Evolutionary conservation across 1,284 basidiomycete genomes (phyloP).

Genomic region (Cutaneotrichosporon arboriforme): DNA sequence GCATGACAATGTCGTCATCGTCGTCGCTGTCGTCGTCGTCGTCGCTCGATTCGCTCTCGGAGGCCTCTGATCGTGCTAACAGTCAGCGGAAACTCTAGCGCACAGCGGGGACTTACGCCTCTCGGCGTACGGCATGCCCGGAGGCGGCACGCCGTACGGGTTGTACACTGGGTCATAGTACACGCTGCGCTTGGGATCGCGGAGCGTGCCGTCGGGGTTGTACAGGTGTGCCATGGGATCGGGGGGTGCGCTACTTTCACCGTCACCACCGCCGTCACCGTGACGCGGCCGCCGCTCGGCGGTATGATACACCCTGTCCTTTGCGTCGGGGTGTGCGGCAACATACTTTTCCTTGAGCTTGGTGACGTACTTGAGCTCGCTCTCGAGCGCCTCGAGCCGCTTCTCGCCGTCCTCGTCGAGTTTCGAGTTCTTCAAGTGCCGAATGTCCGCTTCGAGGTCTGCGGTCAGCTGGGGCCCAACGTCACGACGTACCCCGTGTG

Average conservation of each 20-base stretch:
- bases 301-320: constrained; percentile 60
- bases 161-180: constrained; percentile 93
- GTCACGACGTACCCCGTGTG: constrained; percentile 58
- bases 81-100: too few relatives aligned
- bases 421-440: constrained; percentile 27
- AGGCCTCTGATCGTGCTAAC: constrained; percentile 8
- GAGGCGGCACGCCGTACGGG: constrained; percentile 89
- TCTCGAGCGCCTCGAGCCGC: constrained; percentile 55
- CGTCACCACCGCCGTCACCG: constrained; percentile 29
- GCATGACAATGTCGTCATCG: constrained; percentile 81
- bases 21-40: constrained; percentile 26
- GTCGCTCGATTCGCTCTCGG: constrained; percentile 56
- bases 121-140: constrained; percentile 90
- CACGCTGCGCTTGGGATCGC: constrained; percentile 79
- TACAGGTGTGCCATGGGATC: constrained; percentile 52
- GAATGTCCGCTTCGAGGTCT: constrained; percentile 46
- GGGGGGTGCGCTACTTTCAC: constrained; percentile 41
- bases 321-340: constrained; percentile 80
- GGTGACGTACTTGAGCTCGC: constrained; percentile 71
- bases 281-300: constrained; percentile 49
- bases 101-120: too few relatives aligned
- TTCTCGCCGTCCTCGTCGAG: constrained; percentile 35
- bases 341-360: constrained; percentile 86
- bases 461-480: not conserved
- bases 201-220: constrained; percentile 71